Conservation (phyloP, 2,329 filamentous ascomycete genomes). For the Hysterium pulicare region DNA sequence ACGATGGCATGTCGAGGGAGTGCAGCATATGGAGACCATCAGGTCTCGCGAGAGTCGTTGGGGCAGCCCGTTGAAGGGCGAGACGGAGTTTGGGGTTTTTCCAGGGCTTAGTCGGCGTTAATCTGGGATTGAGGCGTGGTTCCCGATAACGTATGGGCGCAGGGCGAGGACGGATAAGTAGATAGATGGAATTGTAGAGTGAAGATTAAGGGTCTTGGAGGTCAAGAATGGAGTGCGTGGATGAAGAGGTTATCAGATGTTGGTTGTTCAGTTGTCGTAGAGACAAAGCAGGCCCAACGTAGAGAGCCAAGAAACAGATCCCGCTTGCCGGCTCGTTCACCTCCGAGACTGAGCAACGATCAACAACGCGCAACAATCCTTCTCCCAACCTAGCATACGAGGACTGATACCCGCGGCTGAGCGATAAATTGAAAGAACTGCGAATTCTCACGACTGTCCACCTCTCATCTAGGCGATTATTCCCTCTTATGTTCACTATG, state of each 20-base stretch:
- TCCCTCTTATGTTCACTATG: too few species aligned
- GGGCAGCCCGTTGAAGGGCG: slow-evolving; percentile 24
- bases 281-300: slow-evolving; percentile 2
- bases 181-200: not conserved
- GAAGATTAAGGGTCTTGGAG: not conserved
- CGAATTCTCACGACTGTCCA: too few species aligned
- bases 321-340: not conserved
- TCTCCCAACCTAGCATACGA: too few species aligned
- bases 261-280: slow-evolving; percentile 3
- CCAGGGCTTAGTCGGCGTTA: slow-evolving; percentile 14
- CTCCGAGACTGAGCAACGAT: not conserved
- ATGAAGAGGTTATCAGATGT: slow-evolving; percentile 1
- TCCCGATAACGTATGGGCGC: not conserved
- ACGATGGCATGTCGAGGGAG: slow-evolving; percentile 49
- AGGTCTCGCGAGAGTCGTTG: slow-evolving; percentile 27
- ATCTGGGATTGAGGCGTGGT: not conserved
- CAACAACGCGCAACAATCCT: not conserved
- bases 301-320: not conserved
- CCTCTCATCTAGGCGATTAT: too few species aligned
- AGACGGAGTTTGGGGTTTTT: slow-evolving; percentile 19
- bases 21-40: slow-evolving; percentile 32
- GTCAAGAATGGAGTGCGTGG: not conserved
- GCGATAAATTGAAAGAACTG: too few species aligned
- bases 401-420: too few species aligned
- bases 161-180: not conserved